A percentile compares a stretch with the other conserved stretches of the same genome.
Conservation (phyloP, 768 basidiomycete species). For the Hemileccinum impolitum region DNA sequence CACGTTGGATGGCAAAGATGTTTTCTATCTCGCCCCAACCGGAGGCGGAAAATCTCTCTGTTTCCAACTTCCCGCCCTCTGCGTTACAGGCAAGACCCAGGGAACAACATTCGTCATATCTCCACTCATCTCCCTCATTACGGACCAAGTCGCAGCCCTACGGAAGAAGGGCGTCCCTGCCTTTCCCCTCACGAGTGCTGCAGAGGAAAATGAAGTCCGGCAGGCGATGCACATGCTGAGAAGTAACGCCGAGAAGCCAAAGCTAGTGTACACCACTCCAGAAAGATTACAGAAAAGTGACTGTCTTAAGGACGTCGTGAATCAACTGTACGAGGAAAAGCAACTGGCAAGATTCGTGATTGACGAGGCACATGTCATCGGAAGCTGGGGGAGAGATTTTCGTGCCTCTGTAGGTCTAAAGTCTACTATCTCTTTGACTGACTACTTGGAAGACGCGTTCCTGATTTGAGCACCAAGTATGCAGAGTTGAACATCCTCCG, state of each 20-base stretch:
- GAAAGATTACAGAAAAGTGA: slow-evolving; percentile 75
- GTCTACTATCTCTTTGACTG: slow-evolving; percentile 1
- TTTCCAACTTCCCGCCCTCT: slow-evolving; percentile 88
- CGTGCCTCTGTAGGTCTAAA: slow-evolving; percentile 65
- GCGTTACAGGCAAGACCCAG: slow-evolving; percentile 60
- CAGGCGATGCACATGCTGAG: slow-evolving; percentile 43
- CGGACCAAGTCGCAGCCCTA: slow-evolving; percentile 79
- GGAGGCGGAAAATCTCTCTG: slow-evolving; percentile 90
- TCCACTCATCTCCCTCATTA: slow-evolving; percentile 85
- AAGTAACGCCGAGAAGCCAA: slow-evolving; percentile 43
- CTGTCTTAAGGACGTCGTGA: slow-evolving; percentile 52
- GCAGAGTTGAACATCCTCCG: slow-evolving; percentile 65
- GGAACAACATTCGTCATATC: slow-evolving; percentile 90
- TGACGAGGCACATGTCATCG: slow-evolving; percentile 96
- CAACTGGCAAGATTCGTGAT: slow-evolving; percentile 86
- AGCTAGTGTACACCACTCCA: slow-evolving; percentile 85
- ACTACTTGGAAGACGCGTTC: neutral
- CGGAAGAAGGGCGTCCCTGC: slow-evolving; percentile 63
- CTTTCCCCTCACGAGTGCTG: slow-evolving; percentile 63
- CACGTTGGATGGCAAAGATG: slow-evolving; percentile 76
- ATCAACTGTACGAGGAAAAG: slow-evolving; percentile 50
- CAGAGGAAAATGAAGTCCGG: slow-evolving; percentile 37
- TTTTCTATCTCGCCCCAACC: slow-evolving; percentile 95
- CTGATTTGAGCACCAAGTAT: slow-evolving; percentile 48
- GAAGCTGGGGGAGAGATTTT: slow-evolving; percentile 93